Evolutionary conservation across 208 protist genomes (phyloP), one percentile per base, ranked within the genome.

Genomic region (Novymonas esmeraldas): DNA sequence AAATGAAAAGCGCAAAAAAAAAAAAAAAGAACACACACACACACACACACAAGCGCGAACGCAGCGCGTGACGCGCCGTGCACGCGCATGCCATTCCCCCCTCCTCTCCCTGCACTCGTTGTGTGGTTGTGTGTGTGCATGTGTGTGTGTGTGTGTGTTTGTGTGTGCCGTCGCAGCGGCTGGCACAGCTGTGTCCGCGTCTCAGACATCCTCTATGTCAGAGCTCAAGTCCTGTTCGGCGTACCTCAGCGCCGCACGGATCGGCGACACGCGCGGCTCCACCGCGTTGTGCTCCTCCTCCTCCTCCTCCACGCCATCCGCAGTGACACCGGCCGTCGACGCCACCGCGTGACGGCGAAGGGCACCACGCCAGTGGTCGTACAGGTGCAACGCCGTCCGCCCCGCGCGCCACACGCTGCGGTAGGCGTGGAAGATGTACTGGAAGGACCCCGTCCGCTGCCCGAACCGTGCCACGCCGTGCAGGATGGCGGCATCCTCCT

Each of bases 341-440:
- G 11, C 33, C 73, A 86, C 54, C 31, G 70, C 76, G 20, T 70
- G 68, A 2, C 76, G 70, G 10, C 79, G 78, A 60, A 94, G 65
- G 20, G 78, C 79, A 44, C 79, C 90, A 9, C 90, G 82, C 90
- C 90, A 96, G 73, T 96, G 90, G 60, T 96, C 85, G 61, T 84
- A 92, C 60, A 96, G 65, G 57, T 90, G 73, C 22, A 52, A 74
- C 11, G 86, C 42, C 1, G 87, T 94, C 28, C 90, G 78, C 11
- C 71, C 79, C 18, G 49, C 70, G 59, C 79, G 79, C 86, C 85
- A 94, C 13, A 90, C 85, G 20, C 16, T 20, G 24, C 62, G 70
- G 70, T 84, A 93, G 61, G 80, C 78, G 39, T 80, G 66, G 48
- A 80, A 79, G 58, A 96, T 96, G 39, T 74, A 80, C 22, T 78